phyloP scores from a whole-genome alignment of 1,284 basidiomycete species.

The Tilletia indica region DNA sequence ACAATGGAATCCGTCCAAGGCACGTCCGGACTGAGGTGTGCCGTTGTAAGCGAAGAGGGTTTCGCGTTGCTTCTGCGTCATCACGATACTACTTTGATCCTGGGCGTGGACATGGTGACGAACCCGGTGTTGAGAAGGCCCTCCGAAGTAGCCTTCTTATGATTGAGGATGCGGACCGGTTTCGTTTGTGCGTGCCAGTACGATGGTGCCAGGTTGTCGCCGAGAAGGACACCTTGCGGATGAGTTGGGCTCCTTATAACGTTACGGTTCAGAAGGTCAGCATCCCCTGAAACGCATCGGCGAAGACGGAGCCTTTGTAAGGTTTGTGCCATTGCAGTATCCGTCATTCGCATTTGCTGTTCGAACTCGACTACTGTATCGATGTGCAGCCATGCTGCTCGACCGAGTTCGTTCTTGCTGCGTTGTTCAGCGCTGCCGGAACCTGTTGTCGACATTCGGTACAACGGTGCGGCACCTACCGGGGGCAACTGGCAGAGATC shows the following conservation, averaged over 20 bases:
- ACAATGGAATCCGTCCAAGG: neutral
- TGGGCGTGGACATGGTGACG: neutral
- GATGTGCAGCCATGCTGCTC: neutral
- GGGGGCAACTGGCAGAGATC: conserved; percentile 3
- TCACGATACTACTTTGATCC: neutral
- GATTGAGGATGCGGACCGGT: neutral
- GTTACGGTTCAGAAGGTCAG: neutral
- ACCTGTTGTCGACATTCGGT: too few species aligned
- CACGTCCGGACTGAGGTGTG: neutral
- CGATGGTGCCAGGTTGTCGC: neutral
- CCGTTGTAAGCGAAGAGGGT: neutral
- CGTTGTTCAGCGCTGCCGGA: neutral
- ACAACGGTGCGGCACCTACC: neutral
- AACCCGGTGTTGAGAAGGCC: neutral
- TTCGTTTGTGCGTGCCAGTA: neutral
- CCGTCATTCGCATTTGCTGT: conserved; percentile 1
- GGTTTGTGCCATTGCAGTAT: neutral
- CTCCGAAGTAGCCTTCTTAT: neutral
- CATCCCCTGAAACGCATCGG: neutral
- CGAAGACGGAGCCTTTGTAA: neutral
- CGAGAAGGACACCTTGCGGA: neutral
- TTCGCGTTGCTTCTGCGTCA: neutral
- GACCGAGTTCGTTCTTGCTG: neutral
- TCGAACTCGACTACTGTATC: neutral
- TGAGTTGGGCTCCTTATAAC: neutral